Conservation (phyloP, 306 rosid genomes). For the Vigna nakashimae region DNA sequence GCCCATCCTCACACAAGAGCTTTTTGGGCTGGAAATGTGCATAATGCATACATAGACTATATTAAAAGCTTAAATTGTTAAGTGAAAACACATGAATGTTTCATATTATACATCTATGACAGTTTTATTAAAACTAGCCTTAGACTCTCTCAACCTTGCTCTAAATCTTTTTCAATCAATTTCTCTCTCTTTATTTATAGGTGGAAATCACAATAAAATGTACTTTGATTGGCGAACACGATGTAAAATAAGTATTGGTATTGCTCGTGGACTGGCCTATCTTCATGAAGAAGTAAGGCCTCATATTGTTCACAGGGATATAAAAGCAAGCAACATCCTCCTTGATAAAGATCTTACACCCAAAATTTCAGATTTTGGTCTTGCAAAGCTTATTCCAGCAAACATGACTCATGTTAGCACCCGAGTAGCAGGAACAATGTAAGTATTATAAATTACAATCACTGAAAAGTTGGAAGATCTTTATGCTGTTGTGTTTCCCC, state of each 20-base stretch:
- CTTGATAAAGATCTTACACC: constrained; percentile 79
- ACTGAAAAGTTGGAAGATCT: constrained; percentile 7
- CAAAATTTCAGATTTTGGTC: constrained; percentile 95
- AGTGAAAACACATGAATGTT: not conserved
- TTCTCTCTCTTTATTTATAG: constrained; percentile 55
- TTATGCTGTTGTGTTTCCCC: constrained; percentile 12
- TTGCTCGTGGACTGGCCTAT: constrained; percentile 88
- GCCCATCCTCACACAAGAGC: not conserved
- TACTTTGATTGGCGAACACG: constrained; percentile 76
- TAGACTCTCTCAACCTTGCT: constrained; percentile 12
- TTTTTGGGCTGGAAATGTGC: not conserved
- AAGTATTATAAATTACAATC: constrained; percentile 50
- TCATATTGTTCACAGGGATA: constrained; percentile 88
- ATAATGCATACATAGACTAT: not conserved
- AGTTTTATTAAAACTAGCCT: constrained; percentile 15
- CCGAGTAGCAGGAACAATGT: constrained; percentile 99
- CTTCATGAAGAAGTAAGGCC: constrained; percentile 94
- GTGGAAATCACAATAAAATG: constrained; percentile 58
- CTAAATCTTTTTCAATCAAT: constrained; percentile 17
- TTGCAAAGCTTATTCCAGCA: constrained; percentile 89
- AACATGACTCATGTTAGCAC: constrained; percentile 91
- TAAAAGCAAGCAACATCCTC: constrained; percentile 97
- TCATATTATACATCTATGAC: not conserved
- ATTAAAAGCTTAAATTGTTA: not conserved
- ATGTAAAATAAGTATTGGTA: constrained; percentile 63